These are phyloP conservation scores for Xylaria telfairii DNA, from an alignment of 495 filamentous ascomycete genomes.

Conservation along the genomic window DNA sequence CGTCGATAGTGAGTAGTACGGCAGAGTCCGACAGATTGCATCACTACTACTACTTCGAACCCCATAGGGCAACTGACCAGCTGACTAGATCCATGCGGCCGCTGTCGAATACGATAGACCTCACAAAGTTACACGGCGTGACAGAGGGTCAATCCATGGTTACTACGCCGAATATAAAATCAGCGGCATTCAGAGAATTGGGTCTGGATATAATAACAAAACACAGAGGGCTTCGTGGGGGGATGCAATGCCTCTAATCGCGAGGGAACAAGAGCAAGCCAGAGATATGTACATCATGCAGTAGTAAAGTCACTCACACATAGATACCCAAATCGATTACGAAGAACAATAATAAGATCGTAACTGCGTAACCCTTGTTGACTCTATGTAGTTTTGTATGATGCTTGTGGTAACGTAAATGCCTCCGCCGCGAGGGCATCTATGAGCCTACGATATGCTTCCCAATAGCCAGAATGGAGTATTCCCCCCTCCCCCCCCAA, in stretches of 20 bases:
- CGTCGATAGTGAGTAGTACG: neutral
- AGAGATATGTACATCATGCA: neutral
- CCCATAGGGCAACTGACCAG: neutral
- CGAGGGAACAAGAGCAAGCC: neutral
- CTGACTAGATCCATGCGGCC: neutral
- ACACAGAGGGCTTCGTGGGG: neutral
- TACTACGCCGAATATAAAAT: neutral
- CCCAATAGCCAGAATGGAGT: constrained; percentile 8
- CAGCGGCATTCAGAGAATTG: neutral
- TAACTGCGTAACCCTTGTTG: neutral
- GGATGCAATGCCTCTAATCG: neutral
- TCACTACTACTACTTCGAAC: neutral
- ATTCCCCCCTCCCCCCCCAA: neutral
- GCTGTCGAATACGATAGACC: neutral
- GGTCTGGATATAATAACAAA: neutral
- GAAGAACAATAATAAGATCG: neutral
- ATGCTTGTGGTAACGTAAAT: constrained; percentile 3
- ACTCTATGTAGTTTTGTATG: neutral
- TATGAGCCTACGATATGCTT: neutral
- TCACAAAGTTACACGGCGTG: neutral
- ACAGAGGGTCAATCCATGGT: neutral
- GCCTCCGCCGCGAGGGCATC: neutral
- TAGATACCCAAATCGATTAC: constrained; percentile 10
- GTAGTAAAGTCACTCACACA: neutral
- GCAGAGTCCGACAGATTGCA: neutral